Evolutionary conservation across 83 land plant species (phyloP), one percentile per base, ranked within the genome.

Genomic region (Picea abies): DNA sequence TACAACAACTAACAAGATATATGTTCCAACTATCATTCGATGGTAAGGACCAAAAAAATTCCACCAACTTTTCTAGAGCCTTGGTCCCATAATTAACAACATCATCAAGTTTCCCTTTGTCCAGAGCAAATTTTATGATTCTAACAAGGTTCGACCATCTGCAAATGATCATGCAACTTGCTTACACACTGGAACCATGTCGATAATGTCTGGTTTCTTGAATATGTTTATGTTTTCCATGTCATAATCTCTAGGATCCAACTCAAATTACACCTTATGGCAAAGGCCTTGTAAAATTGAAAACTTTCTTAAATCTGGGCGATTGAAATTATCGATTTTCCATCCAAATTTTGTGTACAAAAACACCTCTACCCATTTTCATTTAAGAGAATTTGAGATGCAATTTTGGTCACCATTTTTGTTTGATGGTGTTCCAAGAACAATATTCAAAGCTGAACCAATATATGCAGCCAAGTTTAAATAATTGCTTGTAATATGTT

Each of bases 71-170:
- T 63, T 95, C 82, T 62, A 97, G 87, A 65, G 99, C 99, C 96
- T 97, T 97, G 67, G 96, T 92, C 26, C 99, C 99, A 85, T 83
- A 97, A 81, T 84, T 92, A 4, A 97, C 98, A 68, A 98, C 99
- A 88, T 97, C 99, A 58, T 97, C 99, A 56, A 97, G 88, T 84
- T 97, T 97, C 8, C 99, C 98, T 84, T 97, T 97, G 83, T 97
- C 99, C 70, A 97, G 87, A 19, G 99, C 93, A 76, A 94, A 89
- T 72, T 97, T n/a, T 98, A 97, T 60, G 99, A 97, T 82, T 97
- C 99, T 84, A 97, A 84, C 77, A 97, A 81, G 47, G 98, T 97
- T 47, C 99, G 92, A 52, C 99, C 29, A 29, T 29, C 29, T 29
- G 29, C 29, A 29, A 1, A 29, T 29, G 29, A 29, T 0, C 0